Conservation (phyloP, 306 rosid genomes). For the Cucumis melo region DNA sequence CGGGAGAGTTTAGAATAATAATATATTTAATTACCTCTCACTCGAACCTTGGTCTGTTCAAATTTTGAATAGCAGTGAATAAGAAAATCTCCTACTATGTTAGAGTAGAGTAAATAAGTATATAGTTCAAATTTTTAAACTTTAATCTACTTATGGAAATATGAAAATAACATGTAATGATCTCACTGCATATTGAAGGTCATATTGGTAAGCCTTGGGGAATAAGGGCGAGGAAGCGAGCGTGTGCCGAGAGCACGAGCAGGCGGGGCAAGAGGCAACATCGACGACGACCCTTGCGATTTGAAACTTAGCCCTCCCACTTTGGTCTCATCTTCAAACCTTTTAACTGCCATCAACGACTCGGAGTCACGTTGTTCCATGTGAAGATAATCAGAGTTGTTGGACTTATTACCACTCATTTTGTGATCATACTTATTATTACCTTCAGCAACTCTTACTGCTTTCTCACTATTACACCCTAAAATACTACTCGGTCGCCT, state of each 20-base stretch:
- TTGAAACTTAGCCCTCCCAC: background rate
- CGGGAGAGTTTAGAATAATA: background rate
- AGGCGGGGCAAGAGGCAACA: background rate
- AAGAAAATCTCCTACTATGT: background rate
- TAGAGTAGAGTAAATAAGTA: background rate
- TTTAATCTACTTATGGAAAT: background rate
- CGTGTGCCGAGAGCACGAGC: background rate
- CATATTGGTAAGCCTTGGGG: background rate
- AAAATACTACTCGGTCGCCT: constrained; percentile 24
- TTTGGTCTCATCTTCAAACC: background rate
- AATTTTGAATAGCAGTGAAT: no score
- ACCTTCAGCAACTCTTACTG: constrained; percentile 50
- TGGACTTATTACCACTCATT: background rate
- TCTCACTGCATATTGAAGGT: background rate
- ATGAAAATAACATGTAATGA: background rate
- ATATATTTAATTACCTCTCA: background rate
- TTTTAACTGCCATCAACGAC: background rate
- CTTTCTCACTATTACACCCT: constrained; percentile 72
- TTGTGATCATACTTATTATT: constrained; percentile 18
- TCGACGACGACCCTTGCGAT: background rate
- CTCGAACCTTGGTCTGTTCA: background rate
- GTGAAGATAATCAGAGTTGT: background rate
- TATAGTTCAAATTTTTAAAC: background rate
- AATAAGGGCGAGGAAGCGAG: constrained; percentile 8
- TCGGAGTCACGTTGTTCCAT: background rate